These are phyloP conservation scores for Micractinium conductrix DNA, from an alignment of 139 green algal species.

Conservation along the genomic window DNA sequence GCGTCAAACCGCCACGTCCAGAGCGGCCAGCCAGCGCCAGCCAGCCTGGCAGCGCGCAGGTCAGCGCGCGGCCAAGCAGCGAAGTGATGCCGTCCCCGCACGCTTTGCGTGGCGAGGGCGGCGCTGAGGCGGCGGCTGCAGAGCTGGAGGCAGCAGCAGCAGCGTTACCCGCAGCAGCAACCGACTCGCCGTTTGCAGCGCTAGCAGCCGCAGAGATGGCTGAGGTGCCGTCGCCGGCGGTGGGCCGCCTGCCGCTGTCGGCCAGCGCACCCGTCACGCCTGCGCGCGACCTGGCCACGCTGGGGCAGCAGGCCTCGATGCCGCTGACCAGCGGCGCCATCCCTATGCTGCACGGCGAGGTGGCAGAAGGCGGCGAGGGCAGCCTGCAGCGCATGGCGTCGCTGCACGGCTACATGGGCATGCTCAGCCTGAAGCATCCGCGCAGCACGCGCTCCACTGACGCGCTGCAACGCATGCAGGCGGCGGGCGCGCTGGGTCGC, in stretches of 20 bases:
- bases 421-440: constrained; percentile 30
- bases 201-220: not conserved
- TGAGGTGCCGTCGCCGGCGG: not conserved
- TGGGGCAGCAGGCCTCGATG: not conserved
- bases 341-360: not conserved
- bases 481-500: not conserved
- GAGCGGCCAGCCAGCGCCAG: not conserved
- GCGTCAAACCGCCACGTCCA: too few species aligned
- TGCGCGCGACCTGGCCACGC: not conserved
- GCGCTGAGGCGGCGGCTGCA: not conserved
- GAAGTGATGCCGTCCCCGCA: too few species aligned
- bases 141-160: not conserved
- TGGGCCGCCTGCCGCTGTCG: not conserved
- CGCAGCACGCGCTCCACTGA: not conserved
- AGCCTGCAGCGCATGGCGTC: constrained; percentile 31
- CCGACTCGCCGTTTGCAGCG: constrained; percentile 14
- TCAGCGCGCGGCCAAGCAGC: too few species aligned
- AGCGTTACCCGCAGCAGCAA: too few species aligned
- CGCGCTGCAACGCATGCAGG: not conserved
- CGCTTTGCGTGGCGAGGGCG: too few species aligned
- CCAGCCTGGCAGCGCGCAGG: not conserved
- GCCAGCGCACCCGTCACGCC: constrained; percentile 11
- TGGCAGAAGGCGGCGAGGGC: not conserved
- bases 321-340: not conserved
- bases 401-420: constrained; percentile 44